Evolutionary conservation across 345 rosid species (phyloP).

Genomic region (Excoecaria agallocha): DNA sequence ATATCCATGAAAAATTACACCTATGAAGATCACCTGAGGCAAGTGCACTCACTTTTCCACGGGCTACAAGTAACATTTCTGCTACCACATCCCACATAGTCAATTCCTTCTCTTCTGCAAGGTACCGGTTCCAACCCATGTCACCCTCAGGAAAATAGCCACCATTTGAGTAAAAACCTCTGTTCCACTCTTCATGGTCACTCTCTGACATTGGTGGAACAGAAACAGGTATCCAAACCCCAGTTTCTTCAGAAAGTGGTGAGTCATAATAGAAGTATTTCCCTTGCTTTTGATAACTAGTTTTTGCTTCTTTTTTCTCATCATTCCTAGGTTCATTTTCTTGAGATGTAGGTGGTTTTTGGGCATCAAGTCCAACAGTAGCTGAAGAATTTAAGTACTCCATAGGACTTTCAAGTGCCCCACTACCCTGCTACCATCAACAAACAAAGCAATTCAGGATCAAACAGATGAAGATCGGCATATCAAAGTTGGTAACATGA

Average conservation of each 20-base stretch:
- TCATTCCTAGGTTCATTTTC: constrained; percentile 21
- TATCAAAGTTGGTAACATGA: not conserved
- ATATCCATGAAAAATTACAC: constrained; percentile 54
- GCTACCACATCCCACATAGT: constrained; percentile 94
- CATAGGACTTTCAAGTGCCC: constrained; percentile 7
- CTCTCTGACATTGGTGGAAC: constrained; percentile 85
- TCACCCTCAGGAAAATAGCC: constrained; percentile 92
- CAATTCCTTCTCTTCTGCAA: constrained; percentile 65
- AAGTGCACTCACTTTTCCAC: constrained; percentile 75
- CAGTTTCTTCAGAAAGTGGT: constrained; percentile 82
- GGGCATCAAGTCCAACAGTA: constrained; percentile 8
- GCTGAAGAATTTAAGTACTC: constrained; percentile 1
- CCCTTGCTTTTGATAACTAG: constrained; percentile 38
- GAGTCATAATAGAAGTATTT: constrained; percentile 79
- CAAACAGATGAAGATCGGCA: not conserved
- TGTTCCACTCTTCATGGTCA: constrained; percentile 61
- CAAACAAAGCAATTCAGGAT: not conserved
- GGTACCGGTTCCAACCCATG: constrained; percentile 69
- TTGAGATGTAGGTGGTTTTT: constrained; percentile 13
- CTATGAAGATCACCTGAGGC: constrained; percentile 57
- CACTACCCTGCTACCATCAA: constrained; percentile 16
- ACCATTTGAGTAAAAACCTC: constrained; percentile 62
- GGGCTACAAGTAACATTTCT: constrained; percentile 80
- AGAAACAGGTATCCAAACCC: constrained; percentile 94
- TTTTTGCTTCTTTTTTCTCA: constrained; percentile 24